Conservation (phyloP, 2,329 filamentous ascomycete genomes). For the Allantophomopsis cytisporea region DNA sequence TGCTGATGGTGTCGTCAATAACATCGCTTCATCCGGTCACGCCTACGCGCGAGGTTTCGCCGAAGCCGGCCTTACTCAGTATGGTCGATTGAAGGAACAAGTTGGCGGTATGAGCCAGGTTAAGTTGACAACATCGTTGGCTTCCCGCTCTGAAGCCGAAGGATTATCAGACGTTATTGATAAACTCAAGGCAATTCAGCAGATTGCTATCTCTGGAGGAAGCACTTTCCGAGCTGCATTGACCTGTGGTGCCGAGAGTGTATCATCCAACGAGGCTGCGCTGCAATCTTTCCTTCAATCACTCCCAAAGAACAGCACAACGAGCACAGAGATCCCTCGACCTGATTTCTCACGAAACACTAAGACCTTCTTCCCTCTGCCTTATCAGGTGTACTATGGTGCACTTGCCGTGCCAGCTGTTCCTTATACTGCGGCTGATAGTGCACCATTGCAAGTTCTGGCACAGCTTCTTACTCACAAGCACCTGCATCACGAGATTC, state of each 20-base stretch:
- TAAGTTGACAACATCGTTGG: slow-evolving; percentile 68
- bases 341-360: slow-evolving; percentile 29
- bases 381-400: slow-evolving; percentile 95
- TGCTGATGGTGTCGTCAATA: slow-evolving; percentile 81
- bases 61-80: slow-evolving; percentile 62
- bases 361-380: slow-evolving; percentile 84
- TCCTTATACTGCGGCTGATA: slow-evolving; percentile 63
- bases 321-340: slow-evolving; percentile 22
- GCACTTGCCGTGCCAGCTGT: slow-evolving; percentile 70
- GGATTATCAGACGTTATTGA: slow-evolving; percentile 61
- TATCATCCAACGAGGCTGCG: slow-evolving; percentile 53
- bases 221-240: slow-evolving; percentile 64
- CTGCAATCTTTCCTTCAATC: slow-evolving; percentile 57
- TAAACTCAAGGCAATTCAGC: slow-evolving; percentile 78
- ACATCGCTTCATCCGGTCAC: slow-evolving; percentile 83
- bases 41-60: slow-evolving; percentile 75
- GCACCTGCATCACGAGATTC: slow-evolving; percentile 91
- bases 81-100: slow-evolving; percentile 65
- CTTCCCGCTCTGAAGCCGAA: slow-evolving; percentile 56
- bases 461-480: slow-evolving; percentile 91
- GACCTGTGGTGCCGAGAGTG: slow-evolving; percentile 70
- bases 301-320: slow-evolving; percentile 31
- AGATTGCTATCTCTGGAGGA: slow-evolving; percentile 56
- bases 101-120: slow-evolving; percentile 86
- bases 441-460: slow-evolving; percentile 75